Evolutionary conservation across 2,329 filamentous ascomycete species (phyloP), one percentile per base, ranked within the genome.

Genomic region (Coleophoma eucalyptorum): DNA sequence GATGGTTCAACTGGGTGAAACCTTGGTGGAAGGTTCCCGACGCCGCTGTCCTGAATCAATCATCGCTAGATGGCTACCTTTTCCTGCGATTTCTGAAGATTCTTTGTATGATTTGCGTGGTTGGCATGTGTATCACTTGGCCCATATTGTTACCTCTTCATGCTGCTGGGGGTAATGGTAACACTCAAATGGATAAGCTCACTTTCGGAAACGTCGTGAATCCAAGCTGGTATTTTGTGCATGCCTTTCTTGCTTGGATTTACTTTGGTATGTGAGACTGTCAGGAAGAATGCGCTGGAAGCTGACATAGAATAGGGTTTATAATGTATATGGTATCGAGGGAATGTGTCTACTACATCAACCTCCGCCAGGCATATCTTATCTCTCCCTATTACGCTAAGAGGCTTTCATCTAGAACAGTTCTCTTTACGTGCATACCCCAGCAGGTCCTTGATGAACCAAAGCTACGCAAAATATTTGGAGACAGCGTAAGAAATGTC

Each of bases 321-420:
- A 73, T 88, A 50, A 78, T 87, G 65, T 86, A 81, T 65, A 81
- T 82, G 61, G 75, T 88, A 44, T 83, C 82, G 16, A 73, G 84
- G 46, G 84, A 88, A 65, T 77, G 76, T 59, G 77, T 88, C 48
- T 88, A 79, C 72, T 85, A 82, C 61, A 84, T 87, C 68, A 86
- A 85, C 55, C 65, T 88, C 49, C 80, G 84, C 50, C 84, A 88
- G 68, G 84, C 84, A 0, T 87, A 86, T 67, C 76, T 84, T 26
- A 70, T 86, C 50, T 83, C 83, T 4, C 83, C 83, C n/a, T 69
- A 81, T 26, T 86, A 86, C 62, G 77, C 83, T 41, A 79, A 75
- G 57, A 79, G 83, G 21, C 72, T 87, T 20, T 87, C 84, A 5
- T 86, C 83, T 5, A 78, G 82, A 34, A 87, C 83, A 2, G 83